Percentiles rank a stretch among this genome's conserved stretches.
These are phyloP conservation scores for Typha latifolia DNA, from an alignment of 176 grass and related monocot species.

Conservation along the genomic window DNA sequence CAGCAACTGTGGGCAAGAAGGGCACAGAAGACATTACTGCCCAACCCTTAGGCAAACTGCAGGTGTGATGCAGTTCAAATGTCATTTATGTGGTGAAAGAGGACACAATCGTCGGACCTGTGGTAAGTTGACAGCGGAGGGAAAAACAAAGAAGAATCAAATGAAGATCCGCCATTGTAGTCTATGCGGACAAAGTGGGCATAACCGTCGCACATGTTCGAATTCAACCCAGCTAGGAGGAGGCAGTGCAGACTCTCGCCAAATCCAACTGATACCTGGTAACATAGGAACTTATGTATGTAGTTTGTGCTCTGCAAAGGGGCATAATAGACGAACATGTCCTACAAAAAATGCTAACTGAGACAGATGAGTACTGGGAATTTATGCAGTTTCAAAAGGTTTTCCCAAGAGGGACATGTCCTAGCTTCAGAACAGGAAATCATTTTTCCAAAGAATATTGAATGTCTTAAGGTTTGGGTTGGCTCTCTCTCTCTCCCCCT, in stretches of 20 bases:
- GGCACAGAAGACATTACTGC: slow-evolving; percentile 74
- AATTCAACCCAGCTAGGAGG: slow-evolving; percentile 8
- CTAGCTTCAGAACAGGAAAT: too few species aligned
- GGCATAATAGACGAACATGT: slow-evolving; percentile 72
- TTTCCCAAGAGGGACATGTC: neutral
- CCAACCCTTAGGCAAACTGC: slow-evolving; percentile 33
- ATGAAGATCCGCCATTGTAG: slow-evolving; percentile 28
- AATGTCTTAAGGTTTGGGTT: too few species aligned
- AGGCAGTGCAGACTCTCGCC: slow-evolving; percentile 20
- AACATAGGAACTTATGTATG: slow-evolving; percentile 44
- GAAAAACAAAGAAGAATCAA: slow-evolving; percentile 6
- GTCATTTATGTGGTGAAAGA: slow-evolving; percentile 53
- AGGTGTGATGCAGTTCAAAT: slow-evolving; percentile 37
- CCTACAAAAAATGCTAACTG: slow-evolving; percentile 24
- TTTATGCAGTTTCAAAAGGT: neutral
- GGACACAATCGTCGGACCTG: slow-evolving; percentile 77
- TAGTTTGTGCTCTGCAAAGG: slow-evolving; percentile 48
- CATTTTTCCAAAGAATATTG: too few species aligned
- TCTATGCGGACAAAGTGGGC: slow-evolving; percentile 42
- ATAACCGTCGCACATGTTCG: slow-evolving; percentile 42
- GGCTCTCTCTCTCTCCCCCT: too few species aligned
- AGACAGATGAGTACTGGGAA: neutral
- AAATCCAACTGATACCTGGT: slow-evolving; percentile 16
- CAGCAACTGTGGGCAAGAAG: slow-evolving; percentile 68
- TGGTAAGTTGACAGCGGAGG: slow-evolving; percentile 33